Base-by-base conservation (phyloP, 805 yeast species). In the Starmerella scarabaei region DNA sequence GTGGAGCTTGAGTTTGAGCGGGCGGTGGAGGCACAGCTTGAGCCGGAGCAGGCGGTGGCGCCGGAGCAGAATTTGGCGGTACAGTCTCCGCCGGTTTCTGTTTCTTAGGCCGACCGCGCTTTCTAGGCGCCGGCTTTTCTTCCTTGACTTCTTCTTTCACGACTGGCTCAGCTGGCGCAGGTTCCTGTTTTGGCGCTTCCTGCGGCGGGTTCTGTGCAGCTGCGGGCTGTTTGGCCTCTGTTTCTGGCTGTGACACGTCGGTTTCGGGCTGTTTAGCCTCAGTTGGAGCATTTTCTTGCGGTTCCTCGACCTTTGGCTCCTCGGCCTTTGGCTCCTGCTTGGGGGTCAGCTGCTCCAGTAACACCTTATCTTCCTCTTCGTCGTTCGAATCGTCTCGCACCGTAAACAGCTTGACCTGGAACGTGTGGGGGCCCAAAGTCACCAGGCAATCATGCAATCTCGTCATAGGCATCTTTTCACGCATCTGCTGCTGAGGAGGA, bases 401-500 rank as follows among this genome's bases (percentile, higher is more conserved):
- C n/a, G 84, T 77, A 59, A 81, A 91, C 24, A 91, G 59, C 44
- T 93, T 64, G 2, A 80, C 69, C 30, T 77, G 83, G 60, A 83
- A 83, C 0, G 64, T 59, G 59, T 88, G 98, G 0, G 95, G 94
- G 0, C 96, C 97, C 18, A 80, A 67, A 9, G 67, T 64, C 61
- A 85, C 60, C 1, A 64, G 61, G 44, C 86, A 75, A 50, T 86
- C 95, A 50, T 88, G 74, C 41, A 91, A 63, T 55, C 84, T 85
- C 44, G 84, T 78, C 94, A 86, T 85, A n/a, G n/a, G n/a, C n/a
- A n/a, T n/a, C 41, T 76, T 76, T 48, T 88, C 96, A 51, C 93
- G 65, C 4, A 81, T 78, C 54, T 72, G 73, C n/a, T 55, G 60
- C 51, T 62, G 69, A n/a, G n/a, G n/a, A n/a, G n/a, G n/a, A n/a